A percentile compares a stretch with the other conserved stretches of the same genome.
Conservation (phyloP, 345 rosid genomes). For the Linum tenue region DNA sequence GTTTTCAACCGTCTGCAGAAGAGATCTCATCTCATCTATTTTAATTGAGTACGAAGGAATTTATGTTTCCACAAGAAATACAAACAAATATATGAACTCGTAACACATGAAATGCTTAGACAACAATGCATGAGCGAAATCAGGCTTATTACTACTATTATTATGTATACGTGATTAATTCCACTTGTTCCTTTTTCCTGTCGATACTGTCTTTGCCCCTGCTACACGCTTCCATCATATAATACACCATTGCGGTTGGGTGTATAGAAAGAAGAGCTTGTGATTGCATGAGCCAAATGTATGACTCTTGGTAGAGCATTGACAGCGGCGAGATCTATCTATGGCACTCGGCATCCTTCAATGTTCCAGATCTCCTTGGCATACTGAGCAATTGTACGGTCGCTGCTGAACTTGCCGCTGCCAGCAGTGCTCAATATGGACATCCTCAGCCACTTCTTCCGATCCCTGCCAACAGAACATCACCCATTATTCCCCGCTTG, state of each 20-base stretch:
- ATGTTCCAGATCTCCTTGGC: slow-evolving; percentile 93
- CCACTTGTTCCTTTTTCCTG: background rate
- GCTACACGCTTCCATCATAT: background rate
- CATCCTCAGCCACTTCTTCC: slow-evolving; percentile 72
- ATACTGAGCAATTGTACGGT: slow-evolving; percentile 74
- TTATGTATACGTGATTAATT: no score
- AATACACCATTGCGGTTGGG: background rate
- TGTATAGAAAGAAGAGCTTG: background rate
- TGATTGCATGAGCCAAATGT: background rate
- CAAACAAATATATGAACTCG: background rate
- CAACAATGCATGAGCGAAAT: background rate
- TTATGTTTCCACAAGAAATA: background rate
- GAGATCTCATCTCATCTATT: background rate
- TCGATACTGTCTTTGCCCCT: background rate
- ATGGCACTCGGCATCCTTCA: slow-evolving; percentile 62
- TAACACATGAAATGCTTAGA: background rate
- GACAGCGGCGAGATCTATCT: background rate
- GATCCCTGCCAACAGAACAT: slow-evolving; percentile 43
- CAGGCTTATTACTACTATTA: background rate
- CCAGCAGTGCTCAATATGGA: slow-evolving; percentile 92
- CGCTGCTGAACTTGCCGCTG: slow-evolving; percentile 86
- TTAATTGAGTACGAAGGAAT: background rate
- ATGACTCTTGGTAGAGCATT: no score
- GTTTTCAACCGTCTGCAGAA: no score
- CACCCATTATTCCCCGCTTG: background rate